Percentiles rank a stretch among this genome's conserved stretches.
phyloP scores from a whole-genome alignment of 2,329 filamentous ascomycete species.

The Endoconidiophora polonica region DNA sequence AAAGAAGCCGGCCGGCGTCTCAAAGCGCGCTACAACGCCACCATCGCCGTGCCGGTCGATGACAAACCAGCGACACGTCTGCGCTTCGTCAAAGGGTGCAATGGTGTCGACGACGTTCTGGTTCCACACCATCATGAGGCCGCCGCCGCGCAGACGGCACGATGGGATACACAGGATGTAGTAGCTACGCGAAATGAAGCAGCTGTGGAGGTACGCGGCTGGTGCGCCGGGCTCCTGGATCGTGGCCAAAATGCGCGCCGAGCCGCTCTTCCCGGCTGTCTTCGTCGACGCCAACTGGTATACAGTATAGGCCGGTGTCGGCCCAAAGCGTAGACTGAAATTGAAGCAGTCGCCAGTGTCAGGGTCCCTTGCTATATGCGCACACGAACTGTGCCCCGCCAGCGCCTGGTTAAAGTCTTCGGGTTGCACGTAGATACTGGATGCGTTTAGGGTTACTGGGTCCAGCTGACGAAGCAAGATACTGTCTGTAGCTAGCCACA shows the following conservation, averaged over 20 bases:
- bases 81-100: slow-evolving; percentile 38
- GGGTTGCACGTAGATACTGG: slow-evolving; percentile 41
- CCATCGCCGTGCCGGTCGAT: slow-evolving; percentile 45
- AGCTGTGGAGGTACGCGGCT: slow-evolving; percentile 66
- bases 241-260: slow-evolving; percentile 46
- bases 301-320: slow-evolving; percentile 44
- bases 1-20: slow-evolving; percentile 53
- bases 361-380: slow-evolving; percentile 58
- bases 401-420: slow-evolving; percentile 47
- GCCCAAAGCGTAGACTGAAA: slow-evolving; percentile 56
- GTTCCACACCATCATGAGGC: slow-evolving; percentile 44
- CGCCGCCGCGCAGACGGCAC: slow-evolving; percentile 39
- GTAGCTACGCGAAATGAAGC: slow-evolving; percentile 55
- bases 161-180: slow-evolving; percentile 60
- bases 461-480: slow-evolving; percentile 44
- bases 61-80: slow-evolving; percentile 53
- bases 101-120: slow-evolving; percentile 55
- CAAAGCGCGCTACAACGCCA: slow-evolving; percentile 53
- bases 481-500: slow-evolving; percentile 43
- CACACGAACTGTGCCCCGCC: slow-evolving; percentile 47
- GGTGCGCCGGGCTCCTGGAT: slow-evolving; percentile 33
- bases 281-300: slow-evolving; percentile 45
- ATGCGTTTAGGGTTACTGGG: slow-evolving; percentile 53
- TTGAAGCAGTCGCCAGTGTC: slow-evolving; percentile 63
- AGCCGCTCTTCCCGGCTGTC: slow-evolving; percentile 29